A percentile compares a stretch with the other conserved stretches of the same genome.
These are phyloP conservation scores for Salix arbutifolia DNA, from an alignment of 345 rosid species.

Conservation along the genomic window DNA sequence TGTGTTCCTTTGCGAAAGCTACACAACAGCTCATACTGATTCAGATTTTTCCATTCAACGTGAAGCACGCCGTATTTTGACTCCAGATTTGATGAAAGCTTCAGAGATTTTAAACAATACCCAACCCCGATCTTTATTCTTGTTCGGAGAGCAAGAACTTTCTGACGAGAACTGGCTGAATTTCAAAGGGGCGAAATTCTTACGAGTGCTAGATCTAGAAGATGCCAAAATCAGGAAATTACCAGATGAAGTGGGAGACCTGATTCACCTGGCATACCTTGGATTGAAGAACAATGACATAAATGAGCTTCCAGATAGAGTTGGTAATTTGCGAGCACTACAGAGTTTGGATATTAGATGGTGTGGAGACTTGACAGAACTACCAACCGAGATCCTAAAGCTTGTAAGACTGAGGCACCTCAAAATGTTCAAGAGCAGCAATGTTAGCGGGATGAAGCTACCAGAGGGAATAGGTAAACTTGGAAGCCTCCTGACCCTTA, in stretches of 20 bases:
- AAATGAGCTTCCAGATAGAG: constrained; percentile 23
- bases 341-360: constrained; percentile 34
- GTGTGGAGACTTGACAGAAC: constrained; percentile 22
- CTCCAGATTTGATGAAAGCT: constrained; percentile 19
- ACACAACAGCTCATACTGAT: not conserved
- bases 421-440: constrained; percentile 27
- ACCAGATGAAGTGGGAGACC: constrained; percentile 36
- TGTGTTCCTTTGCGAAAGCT: constrained; percentile 7
- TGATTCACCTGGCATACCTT: constrained; percentile 39
- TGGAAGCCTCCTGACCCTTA: constrained; percentile 31
- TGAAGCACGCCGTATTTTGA: constrained; percentile 10
- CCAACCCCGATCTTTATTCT: constrained; percentile 25
- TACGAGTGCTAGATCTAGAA: constrained; percentile 35
- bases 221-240: constrained; percentile 22
- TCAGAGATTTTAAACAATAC: constrained; percentile 14
- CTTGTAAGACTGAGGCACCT: constrained; percentile 29
- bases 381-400: constrained; percentile 21
- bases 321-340: constrained; percentile 22
- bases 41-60: constrained; percentile 15
- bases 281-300: constrained; percentile 30
- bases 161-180: constrained; percentile 31
- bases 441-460: constrained; percentile 21
- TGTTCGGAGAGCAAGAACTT: constrained; percentile 26
- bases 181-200: constrained; percentile 24
- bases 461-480: constrained; percentile 28